These are phyloP conservation scores for Vigna unguiculata DNA, from an alignment of 306 rosid genomes.

Conservation along the genomic window DNA sequence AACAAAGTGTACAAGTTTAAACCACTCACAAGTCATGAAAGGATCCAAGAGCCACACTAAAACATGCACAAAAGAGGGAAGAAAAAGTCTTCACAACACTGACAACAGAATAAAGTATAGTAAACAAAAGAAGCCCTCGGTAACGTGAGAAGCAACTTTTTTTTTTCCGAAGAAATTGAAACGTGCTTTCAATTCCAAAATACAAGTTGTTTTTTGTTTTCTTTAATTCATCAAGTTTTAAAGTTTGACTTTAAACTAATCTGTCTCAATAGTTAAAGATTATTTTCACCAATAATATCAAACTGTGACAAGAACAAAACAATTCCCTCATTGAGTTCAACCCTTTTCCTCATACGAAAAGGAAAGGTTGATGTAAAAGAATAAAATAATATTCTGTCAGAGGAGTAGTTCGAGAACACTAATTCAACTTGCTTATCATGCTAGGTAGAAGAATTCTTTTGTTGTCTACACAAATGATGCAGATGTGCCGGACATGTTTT, in stretches of 20 bases:
- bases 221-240: no score
- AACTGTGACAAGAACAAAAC: no score
- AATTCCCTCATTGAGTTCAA: no score
- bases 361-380: slow-evolving; percentile 24
- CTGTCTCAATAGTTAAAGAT: no score
- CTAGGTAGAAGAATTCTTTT: slow-evolving; percentile 22
- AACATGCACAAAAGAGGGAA: background rate
- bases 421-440: slow-evolving; percentile 30
- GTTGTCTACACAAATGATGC: slow-evolving; percentile 29
- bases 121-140: slow-evolving; percentile 59
- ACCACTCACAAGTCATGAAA: background rate
- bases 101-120: slow-evolving; percentile 56
- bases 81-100: slow-evolving; percentile 42
- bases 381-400: slow-evolving; percentile 51
- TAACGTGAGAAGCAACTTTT: slow-evolving; percentile 72
- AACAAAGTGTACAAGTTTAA: background rate
- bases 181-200: slow-evolving; percentile 47
- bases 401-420: slow-evolving; percentile 43
- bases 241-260: no score
- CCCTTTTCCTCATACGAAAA: background rate
- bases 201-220: no score
- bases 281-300: no score
- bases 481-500: no score
- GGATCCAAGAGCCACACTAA: background rate
- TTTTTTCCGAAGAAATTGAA: slow-evolving; percentile 69